Conservation (phyloP, 1,284 basidiomycete species). For the Dichomitus squalens region DNA sequence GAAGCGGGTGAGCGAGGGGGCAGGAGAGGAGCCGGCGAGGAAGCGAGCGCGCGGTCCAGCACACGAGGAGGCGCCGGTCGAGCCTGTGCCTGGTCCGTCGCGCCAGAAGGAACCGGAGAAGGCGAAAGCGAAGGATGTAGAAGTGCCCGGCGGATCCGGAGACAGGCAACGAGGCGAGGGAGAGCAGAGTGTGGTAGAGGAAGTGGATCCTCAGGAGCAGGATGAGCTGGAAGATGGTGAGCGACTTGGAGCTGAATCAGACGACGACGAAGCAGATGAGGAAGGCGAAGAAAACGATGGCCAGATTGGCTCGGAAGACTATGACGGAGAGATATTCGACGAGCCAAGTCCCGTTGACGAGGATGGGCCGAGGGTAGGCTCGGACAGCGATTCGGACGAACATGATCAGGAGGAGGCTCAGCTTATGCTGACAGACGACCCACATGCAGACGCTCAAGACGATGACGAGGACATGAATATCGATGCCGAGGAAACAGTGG, state of each 20-base stretch:
- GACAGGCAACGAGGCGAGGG: not conserved
- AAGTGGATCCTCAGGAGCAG: not conserved
- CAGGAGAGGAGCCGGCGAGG: constrained; percentile 1
- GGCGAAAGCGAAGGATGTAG: not conserved
- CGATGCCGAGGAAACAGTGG: not conserved
- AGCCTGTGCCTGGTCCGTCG: constrained; percentile 1
- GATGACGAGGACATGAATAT: not conserved
- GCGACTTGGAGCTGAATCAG: not conserved
- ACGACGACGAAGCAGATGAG: not conserved
- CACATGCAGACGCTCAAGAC: not conserved
- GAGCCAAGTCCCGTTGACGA: not conserved
- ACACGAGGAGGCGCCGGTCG: too few species aligned
- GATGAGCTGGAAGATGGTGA: not conserved
- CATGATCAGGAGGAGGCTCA: constrained; percentile 1
- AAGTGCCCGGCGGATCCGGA: too few species aligned
- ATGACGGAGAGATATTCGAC: constrained; percentile 17
- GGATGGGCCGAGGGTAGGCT: not conserved
- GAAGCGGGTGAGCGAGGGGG: constrained; percentile 3
- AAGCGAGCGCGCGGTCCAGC: constrained; percentile 11
- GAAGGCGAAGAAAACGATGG: not conserved
- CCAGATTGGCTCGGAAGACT: constrained; percentile 14
- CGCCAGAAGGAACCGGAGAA: not conserved
- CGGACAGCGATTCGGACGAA: not conserved
- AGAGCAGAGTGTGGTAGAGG: not conserved
- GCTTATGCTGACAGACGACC: not conserved